Evolutionary conservation across 2,329 filamentous ascomycete genomes (phyloP).

Genomic region (Talaromyces marneffei): DNA sequence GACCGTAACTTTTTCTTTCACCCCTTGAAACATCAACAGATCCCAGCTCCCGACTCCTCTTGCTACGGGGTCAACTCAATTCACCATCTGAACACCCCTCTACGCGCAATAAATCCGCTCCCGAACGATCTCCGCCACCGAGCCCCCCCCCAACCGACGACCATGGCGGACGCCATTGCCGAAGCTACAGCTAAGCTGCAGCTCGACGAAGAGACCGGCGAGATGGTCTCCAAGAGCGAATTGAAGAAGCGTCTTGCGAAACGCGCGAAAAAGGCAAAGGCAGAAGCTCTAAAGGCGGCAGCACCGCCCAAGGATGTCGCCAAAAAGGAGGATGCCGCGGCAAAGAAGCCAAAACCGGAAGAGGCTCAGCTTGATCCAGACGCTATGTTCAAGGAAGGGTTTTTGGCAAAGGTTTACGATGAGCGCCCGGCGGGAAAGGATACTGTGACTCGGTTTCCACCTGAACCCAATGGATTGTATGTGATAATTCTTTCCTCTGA

Average conservation of each 20-base stretch:
- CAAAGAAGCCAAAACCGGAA: conserved; percentile 5
- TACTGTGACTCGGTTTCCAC: conserved; percentile 66
- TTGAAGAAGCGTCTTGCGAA: conserved; percentile 58
- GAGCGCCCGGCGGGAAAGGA: conserved; percentile 47
- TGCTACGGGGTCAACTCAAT: neutral
- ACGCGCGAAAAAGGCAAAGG: conserved; percentile 20
- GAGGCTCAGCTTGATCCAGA: conserved; percentile 9
- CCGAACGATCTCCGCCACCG: neutral
- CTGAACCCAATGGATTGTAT: conserved; percentile 71
- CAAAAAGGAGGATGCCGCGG: neutral
- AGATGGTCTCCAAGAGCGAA: conserved; percentile 60
- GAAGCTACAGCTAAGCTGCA: conserved; percentile 51
- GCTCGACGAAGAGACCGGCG: conserved; percentile 59
- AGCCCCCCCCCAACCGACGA: neutral
- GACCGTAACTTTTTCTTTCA: neutral
- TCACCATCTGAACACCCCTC: neutral
- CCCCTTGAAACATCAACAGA: neutral
- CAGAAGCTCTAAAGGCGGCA: conserved; percentile 5
- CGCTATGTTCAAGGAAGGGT: conserved; percentile 73
- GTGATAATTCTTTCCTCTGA: neutral
- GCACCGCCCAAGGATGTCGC: neutral
- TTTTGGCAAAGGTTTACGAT: conserved; percentile 66
- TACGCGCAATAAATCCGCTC: neutral
- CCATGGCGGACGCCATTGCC: conserved; percentile 16
- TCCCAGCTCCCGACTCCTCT: neutral